phyloP scores from a whole-genome alignment of 2,329 filamentous ascomycete species.

The Helotiales sp. region DNA sequence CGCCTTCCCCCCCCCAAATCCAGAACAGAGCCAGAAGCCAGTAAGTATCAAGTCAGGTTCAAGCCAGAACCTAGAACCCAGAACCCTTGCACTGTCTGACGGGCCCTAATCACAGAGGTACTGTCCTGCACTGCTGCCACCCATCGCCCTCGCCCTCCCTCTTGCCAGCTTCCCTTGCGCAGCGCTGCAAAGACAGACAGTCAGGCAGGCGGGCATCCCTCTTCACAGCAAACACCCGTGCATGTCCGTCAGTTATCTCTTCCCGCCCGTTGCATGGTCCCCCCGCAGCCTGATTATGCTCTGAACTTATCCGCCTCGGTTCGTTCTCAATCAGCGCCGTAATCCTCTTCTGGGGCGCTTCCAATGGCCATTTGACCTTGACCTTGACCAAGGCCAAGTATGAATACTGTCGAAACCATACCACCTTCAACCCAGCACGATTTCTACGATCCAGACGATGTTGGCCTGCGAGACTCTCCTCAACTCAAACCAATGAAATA shows the following conservation, averaged over 20 bases:
- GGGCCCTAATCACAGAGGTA: too few relatives aligned
- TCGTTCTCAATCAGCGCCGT: slow-evolving; percentile 14
- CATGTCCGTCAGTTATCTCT: not conserved
- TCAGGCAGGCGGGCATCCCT: too few relatives aligned
- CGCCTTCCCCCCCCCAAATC: not conserved
- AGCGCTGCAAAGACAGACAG: too few relatives aligned
- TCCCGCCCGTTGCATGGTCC: slow-evolving; percentile 17
- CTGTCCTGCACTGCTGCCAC: not conserved
- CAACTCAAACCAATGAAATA: slow-evolving; percentile 49
- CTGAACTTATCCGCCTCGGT: slow-evolving; percentile 20
- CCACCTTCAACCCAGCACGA: slow-evolving; percentile 34
- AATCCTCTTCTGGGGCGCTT: slow-evolving; percentile 24
- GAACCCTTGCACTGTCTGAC: too few relatives aligned
- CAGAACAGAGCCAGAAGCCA: not conserved
- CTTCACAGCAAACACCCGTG: not conserved
- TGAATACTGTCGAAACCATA: slow-evolving; percentile 33
- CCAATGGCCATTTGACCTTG: slow-evolving; percentile 35
- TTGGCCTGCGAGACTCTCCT: slow-evolving; percentile 49
- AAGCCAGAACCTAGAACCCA: not conserved
- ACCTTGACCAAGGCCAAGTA: too few relatives aligned
- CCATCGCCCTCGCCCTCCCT: slow-evolving; percentile 5
- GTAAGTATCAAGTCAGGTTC: not conserved
- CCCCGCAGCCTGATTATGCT: slow-evolving; percentile 20
- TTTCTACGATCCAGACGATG: slow-evolving; percentile 55
- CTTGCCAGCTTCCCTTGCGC: not conserved